phyloP scores from a whole-genome alignment of 305 asterid species.

The Nicotiana rustica region DNA sequence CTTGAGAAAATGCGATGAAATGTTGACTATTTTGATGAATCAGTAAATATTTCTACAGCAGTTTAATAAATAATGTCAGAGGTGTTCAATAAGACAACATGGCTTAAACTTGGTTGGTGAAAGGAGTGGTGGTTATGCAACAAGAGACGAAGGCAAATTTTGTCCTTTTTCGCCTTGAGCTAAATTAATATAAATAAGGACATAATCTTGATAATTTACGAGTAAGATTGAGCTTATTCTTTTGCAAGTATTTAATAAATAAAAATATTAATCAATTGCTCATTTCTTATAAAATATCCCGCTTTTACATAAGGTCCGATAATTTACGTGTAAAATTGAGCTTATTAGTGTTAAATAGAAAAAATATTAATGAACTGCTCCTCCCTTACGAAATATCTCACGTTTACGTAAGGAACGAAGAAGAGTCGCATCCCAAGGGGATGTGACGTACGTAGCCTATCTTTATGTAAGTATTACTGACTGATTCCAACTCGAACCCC shows the following conservation, averaged over 20 bases:
- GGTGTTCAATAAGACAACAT: constrained; percentile 19
- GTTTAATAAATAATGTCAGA: background rate
- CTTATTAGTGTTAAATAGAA: background rate
- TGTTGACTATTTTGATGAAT: background rate
- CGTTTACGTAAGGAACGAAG: no score
- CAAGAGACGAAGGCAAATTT: background rate
- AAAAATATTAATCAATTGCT: no score
- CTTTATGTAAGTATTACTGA: no score
- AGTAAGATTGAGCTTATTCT: background rate
- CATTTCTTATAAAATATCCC: no score
- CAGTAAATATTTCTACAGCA: background rate
- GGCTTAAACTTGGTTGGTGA: constrained; percentile 23
- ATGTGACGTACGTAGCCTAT: no score
- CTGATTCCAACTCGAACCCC: no score
- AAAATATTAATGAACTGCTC: no score
- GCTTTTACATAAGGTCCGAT: background rate
- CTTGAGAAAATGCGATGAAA: background rate
- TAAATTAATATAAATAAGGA: background rate
- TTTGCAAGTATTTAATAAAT: background rate
- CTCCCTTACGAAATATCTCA: no score
- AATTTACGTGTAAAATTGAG: background rate
- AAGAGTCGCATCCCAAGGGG: no score
- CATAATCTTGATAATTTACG: background rate
- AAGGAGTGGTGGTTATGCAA: constrained; percentile 27
- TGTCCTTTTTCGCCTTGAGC: background rate